Evolutionary conservation across 1,284 basidiomycete genomes (phyloP), one percentile per base, ranked within the genome.

Genomic region (Grifola frondosa): DNA sequence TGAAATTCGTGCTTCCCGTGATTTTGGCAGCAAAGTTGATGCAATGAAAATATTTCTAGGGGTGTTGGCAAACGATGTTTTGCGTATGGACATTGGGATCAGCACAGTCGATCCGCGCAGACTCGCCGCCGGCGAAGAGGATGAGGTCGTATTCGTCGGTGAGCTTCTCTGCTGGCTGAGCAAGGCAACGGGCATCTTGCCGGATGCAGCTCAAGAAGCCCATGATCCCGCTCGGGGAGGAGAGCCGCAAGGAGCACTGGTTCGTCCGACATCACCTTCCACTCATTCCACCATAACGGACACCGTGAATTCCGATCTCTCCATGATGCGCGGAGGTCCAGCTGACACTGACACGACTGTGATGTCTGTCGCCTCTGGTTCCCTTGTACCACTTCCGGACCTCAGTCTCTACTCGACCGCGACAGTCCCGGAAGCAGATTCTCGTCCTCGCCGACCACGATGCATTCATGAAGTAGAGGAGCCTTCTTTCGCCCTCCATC

Each of bases 31-130:
- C 15, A 70, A 71, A 50, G 63, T 73, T 11, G 65, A 80, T 23
- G 78, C 80, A 33, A 86, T 88, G 74, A 87, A 90, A 58, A 73
- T 91, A 11, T 83, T 92, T 44, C 73, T 91, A 15, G 88, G 87
- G 19, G 78, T 84, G 4, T 69, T 91, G 4, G 84, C 88, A 41
- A 77, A 73, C 32, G 85, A 88, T 52, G 70, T 89, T 10, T 59
- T 89, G 22, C 67, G 60, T 30, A 61, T 65, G 44, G 78, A 83
- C 49, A 74, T 84, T 9, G 83, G 82, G 0, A 66, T 88, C 12
- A 76, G 75, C 44, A 69, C 73, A 22, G 61, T 88, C 23, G 83
- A 88, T 50, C 84, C 84, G 3, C 65, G 75, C 30, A 65, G 70
- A 33, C 70, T 88, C 7, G 84, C 83, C 0, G 64, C 68, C 5